These are phyloP conservation scores for Candida easanensis DNA, from an alignment of 805 yeast genomes.

Conservation along the genomic window DNA sequence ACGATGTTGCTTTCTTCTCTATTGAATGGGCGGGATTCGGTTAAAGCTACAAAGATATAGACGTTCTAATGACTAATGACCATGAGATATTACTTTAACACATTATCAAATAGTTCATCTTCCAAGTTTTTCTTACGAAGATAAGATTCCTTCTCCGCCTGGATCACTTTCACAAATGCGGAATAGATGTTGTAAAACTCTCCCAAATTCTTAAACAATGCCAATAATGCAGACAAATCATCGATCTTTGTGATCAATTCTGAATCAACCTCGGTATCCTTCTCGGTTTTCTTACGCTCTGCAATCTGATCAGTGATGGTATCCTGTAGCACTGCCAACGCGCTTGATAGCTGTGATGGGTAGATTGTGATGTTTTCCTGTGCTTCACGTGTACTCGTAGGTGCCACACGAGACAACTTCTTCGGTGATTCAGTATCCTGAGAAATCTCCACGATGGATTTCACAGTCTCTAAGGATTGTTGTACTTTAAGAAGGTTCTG, in stretches of 20 bases:
- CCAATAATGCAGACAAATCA: slow-evolving; percentile 45
- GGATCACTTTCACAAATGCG: slow-evolving; percentile 45
- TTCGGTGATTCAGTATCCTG: slow-evolving; percentile 8
- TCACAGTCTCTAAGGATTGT: slow-evolving; percentile 42
- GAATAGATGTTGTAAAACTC: slow-evolving; percentile 49
- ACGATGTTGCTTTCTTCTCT: slow-evolving; percentile 51
- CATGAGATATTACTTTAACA: slow-evolving; percentile 8
- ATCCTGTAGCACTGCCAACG: slow-evolving; percentile 44
- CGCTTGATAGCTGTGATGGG: slow-evolving; percentile 32
- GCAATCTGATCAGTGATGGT: slow-evolving; percentile 43
- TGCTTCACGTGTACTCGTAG: slow-evolving; percentile 14
- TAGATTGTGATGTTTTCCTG: slow-evolving; percentile 27
- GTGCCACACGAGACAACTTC: slow-evolving; percentile 15
- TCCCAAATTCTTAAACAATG: slow-evolving; percentile 51
- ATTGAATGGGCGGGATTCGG: slow-evolving; percentile 98
- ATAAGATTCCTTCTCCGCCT: slow-evolving; percentile 34
- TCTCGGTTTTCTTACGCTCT: slow-evolving; percentile 22
- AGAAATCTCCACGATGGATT: slow-evolving; percentile 35
- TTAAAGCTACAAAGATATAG: too few relatives aligned
- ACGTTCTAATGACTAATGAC: too few relatives aligned
- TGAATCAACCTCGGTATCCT: slow-evolving; percentile 28
- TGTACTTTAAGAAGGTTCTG: slow-evolving; percentile 44
- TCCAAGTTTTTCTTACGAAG: slow-evolving; percentile 29
- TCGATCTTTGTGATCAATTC: slow-evolving; percentile 43
- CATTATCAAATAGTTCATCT: slow-evolving; percentile 22